Evolutionary conservation across 768 basidiomycete genomes (phyloP), one percentile per base, ranked within the genome.

Genomic region (Pleurotus tuoliensis): DNA sequence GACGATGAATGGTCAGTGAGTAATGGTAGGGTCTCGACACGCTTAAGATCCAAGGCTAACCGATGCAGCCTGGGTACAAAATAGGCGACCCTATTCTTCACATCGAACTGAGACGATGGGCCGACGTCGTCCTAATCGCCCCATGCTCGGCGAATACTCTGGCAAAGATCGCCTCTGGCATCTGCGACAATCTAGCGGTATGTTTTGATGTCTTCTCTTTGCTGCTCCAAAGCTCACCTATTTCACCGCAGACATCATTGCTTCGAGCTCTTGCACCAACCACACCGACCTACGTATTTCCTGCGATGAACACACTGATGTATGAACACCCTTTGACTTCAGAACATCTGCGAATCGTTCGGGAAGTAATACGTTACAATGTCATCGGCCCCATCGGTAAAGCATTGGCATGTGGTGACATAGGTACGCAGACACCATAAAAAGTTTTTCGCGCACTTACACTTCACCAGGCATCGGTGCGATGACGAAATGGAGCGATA

Each of bases 301-400:
- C 96, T 1, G 97, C 96, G 0, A 99, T 98, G 96, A 99, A 99
- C 69, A 98, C 97, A 3, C 76, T 92, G 61, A 99, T 99, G 96
- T 98, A 92, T 66, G 84, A 90, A 58, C 95, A 98, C 67, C 94
- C 94, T 16, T 78, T 98, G 44, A 98, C 95, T 0, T 81, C 83
- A 1, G 82, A 89, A 60, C 97, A 99, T 65, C 71, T 98, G 43
- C 80, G 83, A 20, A 65, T 89, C 39, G 79, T 96, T 4, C 77
- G 76, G 24, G 89, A 94, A 1, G 79, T 90, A 40, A 79, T 98
- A 8, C 78, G 81, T 11, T 99, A 98, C 66, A 73, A 82, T 20
- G 79, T 98, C 13, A 77, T 89, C 5, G 95, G 95, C 0, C 96
- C 96, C 0, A 88, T 95, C 22, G 89, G 89, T 0, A 98, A 98